These are phyloP conservation scores for Alternaria gaisen DNA, from an alignment of 2,329 filamentous ascomycete species.

Conservation along the genomic window DNA sequence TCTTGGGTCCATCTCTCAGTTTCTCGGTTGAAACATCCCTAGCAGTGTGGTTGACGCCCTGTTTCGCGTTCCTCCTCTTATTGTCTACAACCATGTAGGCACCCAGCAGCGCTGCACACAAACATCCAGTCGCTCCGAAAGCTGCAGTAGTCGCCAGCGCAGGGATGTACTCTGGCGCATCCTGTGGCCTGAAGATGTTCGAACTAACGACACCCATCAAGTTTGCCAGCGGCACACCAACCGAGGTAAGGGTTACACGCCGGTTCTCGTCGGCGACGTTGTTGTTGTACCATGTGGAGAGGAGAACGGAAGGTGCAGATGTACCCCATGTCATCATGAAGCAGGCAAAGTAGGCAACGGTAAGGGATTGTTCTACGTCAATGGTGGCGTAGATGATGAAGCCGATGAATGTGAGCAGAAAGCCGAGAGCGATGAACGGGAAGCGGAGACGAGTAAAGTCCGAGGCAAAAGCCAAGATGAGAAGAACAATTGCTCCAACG, in stretches of 20 bases:
- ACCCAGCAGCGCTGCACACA: slow-evolving; percentile 66
- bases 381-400: slow-evolving; percentile 82
- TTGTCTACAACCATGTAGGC: slow-evolving; percentile 73
- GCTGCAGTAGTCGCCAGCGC: slow-evolving; percentile 71
- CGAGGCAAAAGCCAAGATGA: slow-evolving; percentile 75
- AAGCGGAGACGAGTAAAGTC: slow-evolving; percentile 73
- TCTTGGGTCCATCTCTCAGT: slow-evolving; percentile 55
- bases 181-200: slow-evolving; percentile 72
- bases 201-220: slow-evolving; percentile 76
- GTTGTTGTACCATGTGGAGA: slow-evolving; percentile 80
- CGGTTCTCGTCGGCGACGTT: slow-evolving; percentile 81
- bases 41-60: slow-evolving; percentile 65
- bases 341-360: slow-evolving; percentile 76
- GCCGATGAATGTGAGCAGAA: slow-evolving; percentile 76
- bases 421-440: slow-evolving; percentile 78
- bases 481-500: slow-evolving; percentile 74
- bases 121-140: slow-evolving; percentile 68
- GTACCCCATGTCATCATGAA: slow-evolving; percentile 89
- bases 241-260: slow-evolving; percentile 73
- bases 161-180: slow-evolving; percentile 72
- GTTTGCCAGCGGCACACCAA: slow-evolving; percentile 79
- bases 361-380: slow-evolving; percentile 66
- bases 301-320: slow-evolving; percentile 75
- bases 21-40: slow-evolving; percentile 58
- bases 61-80: slow-evolving; percentile 63